phyloP scores from a whole-genome alignment of 2,329 filamentous ascomycete genomes.

The Helotiales sp. region DNA sequence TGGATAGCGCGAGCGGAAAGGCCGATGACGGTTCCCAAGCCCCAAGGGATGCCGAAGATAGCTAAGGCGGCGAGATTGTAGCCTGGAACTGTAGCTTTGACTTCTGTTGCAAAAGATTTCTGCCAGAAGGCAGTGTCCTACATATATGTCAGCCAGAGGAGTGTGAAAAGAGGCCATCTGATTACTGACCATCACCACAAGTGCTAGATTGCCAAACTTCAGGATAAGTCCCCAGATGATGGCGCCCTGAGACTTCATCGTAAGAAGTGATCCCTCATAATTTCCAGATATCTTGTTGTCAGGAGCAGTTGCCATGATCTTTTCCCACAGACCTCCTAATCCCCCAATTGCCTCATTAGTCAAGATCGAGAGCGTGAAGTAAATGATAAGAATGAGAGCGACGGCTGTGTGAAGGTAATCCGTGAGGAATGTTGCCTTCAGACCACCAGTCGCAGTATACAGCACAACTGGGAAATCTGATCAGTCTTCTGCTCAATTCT shows the following conservation, averaged over 20 bases:
- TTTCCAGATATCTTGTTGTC: conserved; percentile 36
- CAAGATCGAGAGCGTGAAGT: conserved; percentile 47
- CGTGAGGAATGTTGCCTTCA: conserved; percentile 25
- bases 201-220: conserved; percentile 43
- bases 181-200: conserved; percentile 45
- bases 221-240: conserved; percentile 47
- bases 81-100: conserved; percentile 45
- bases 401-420: conserved; percentile 44
- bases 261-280: conserved; percentile 47
- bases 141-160: no score
- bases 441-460: conserved; percentile 22
- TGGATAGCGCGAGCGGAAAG: conserved; percentile 46
- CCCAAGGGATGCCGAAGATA: conserved; percentile 50
- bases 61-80: conserved; percentile 44
- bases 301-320: conserved; percentile 42
- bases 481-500: neutral
- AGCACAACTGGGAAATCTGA: conserved; percentile 25
- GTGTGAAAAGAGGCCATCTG: no score
- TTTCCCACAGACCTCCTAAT: conserved; percentile 45
- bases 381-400: conserved; percentile 48
- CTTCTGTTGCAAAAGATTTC: conserved; percentile 50
- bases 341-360: conserved; percentile 44
- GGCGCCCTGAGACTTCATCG: conserved; percentile 46
- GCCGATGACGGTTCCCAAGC: conserved; percentile 47
- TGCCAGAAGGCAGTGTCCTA: conserved; percentile 53